Conservation (phyloP, 345 rosid genomes). For the Diplotaxis tenuifolia region DNA sequence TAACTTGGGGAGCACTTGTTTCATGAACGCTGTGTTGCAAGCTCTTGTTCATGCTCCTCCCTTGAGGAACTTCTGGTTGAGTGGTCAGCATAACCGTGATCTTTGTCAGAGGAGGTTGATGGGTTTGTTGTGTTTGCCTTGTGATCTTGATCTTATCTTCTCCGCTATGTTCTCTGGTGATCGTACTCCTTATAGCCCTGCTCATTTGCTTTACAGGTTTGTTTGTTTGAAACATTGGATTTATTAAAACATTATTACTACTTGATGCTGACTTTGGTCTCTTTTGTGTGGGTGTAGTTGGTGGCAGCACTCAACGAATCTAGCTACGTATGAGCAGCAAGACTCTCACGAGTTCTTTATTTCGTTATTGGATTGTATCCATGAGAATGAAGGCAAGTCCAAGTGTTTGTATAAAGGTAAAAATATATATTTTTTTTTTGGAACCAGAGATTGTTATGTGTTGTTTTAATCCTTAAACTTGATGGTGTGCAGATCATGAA, state of each 20-base stretch:
- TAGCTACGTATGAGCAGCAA: constrained; percentile 86
- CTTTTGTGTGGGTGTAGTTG: constrained; percentile 53
- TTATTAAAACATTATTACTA: not conserved
- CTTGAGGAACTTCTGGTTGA: constrained; percentile 69
- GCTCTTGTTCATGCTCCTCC: constrained; percentile 88
- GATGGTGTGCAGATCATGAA: constrained; percentile 52
- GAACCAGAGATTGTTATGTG: not conserved
- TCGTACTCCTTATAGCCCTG: constrained; percentile 75
- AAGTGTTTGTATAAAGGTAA: constrained; percentile 51
- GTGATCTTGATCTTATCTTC: constrained; percentile 65
- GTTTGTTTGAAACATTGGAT: not conserved
- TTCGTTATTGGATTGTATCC: constrained; percentile 79
- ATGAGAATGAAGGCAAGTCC: constrained; percentile 71
- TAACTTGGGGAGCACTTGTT: constrained; percentile 86
- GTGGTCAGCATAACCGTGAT: constrained; percentile 64
- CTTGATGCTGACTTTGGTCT: constrained; percentile 20
- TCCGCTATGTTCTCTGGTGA: constrained; percentile 80
- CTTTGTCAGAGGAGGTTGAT: constrained; percentile 47
- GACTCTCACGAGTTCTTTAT: constrained; percentile 98
- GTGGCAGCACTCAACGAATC: constrained; percentile 87
- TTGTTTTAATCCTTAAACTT: not conserved
- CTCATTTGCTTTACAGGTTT: constrained; percentile 75
- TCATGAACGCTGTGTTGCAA: constrained; percentile 92
- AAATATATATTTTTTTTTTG: too few species aligned
- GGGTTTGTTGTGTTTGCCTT: constrained; percentile 62